Evolutionary conservation across 441 rosid genomes (phyloP).

Genomic region (Aquilaria agallochum): DNA sequence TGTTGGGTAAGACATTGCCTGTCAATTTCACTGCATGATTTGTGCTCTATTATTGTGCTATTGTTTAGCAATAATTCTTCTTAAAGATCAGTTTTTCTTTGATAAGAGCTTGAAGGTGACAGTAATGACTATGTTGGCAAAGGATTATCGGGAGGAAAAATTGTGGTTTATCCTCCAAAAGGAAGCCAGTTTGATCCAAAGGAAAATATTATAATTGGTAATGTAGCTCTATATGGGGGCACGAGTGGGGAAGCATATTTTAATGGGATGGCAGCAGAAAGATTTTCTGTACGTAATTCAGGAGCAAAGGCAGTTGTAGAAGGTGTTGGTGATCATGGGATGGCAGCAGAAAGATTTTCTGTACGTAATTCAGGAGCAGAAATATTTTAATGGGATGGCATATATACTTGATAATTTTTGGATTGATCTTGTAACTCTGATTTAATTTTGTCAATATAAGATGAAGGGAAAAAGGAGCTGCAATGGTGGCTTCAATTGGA

Average conservation of each 20-base stretch:
- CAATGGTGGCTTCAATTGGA: constrained; percentile 71
- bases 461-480: constrained; percentile 75
- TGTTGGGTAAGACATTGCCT: no score
- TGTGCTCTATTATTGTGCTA: no score
- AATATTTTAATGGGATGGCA: no score
- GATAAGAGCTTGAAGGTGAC: no score
- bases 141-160: constrained; percentile 98
- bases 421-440: not conserved
- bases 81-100: constrained; percentile 93
- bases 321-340: constrained; percentile 99
- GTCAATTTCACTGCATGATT: no score
- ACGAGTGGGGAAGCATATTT: constrained; percentile 94
- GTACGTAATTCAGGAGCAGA: constrained; percentile 99
- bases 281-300: constrained; percentile 99
- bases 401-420: not conserved
- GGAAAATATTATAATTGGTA: constrained; percentile 97
- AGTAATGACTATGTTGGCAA: constrained; percentile 98
- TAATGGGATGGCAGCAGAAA: constrained; percentile 99
- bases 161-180: constrained; percentile 93
- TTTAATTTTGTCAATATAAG: not conserved
- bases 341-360: constrained; percentile 99
- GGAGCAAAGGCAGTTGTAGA: constrained; percentile 99
- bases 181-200: constrained; percentile 95
- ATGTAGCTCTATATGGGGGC: constrained; percentile 98
- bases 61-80: no score